These are phyloP conservation scores for Emydomyces testavorans DNA, from an alignment of 2,329 filamentous ascomycete genomes.

Conservation along the genomic window DNA sequence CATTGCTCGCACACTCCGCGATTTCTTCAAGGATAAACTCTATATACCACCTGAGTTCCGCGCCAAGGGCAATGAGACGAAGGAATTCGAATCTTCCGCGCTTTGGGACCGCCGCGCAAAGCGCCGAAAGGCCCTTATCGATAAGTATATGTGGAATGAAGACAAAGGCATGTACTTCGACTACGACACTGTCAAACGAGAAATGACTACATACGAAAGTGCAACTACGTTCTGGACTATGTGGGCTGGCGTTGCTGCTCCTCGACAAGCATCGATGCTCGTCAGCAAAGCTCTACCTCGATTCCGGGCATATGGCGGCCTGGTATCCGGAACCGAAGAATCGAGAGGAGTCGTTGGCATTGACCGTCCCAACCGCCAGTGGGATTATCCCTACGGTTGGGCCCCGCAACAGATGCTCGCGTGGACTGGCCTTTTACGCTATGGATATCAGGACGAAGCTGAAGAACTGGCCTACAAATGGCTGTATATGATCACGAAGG, in stretches of 20 bases:
- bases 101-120: conserved; percentile 83
- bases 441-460: conserved; percentile 82
- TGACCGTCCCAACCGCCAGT: conserved; percentile 84
- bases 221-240: conserved; percentile 95
- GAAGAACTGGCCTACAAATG: conserved; percentile 88
- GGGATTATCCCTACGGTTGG: conserved; percentile 98
- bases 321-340: conserved; percentile 80
- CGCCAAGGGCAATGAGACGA: conserved; percentile 51
- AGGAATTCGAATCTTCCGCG: conserved; percentile 68
- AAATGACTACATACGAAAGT: conserved; percentile 75
- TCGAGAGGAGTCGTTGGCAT: conserved; percentile 71
- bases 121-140: conserved; percentile 70
- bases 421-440: conserved; percentile 84
- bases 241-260: conserved; percentile 82
- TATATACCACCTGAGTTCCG: conserved; percentile 75
- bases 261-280: conserved; percentile 72
- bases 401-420: conserved; percentile 97
- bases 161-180: conserved; percentile 94
- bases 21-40: conserved; percentile 70
- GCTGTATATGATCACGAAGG: conserved; percentile 97
- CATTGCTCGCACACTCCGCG: conserved; percentile 76
- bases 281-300: conserved; percentile 71
- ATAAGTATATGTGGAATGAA: conserved; percentile 90
- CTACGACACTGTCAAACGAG: conserved; percentile 73
- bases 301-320: conserved; percentile 77